phyloP scores from a whole-genome alignment of 2,329 filamentous ascomycete genomes.

The Arthrobotrys pseudoclavata region DNA sequence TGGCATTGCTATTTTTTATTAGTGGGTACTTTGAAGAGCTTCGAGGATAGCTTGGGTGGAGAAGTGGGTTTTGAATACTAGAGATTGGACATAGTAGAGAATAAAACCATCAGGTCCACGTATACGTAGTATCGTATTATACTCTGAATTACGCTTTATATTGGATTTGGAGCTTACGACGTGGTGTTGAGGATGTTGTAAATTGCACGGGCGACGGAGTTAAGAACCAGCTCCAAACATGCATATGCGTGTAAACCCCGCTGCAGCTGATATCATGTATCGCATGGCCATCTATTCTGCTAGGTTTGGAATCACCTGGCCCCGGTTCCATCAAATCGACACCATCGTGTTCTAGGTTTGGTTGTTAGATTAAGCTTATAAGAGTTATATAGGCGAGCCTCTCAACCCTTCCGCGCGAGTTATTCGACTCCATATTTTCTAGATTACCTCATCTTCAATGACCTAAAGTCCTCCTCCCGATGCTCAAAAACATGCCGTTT shows the following conservation, averaged over 20 bases:
- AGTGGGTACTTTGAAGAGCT: background rate
- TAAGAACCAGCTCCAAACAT: background rate
- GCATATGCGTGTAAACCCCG: background rate
- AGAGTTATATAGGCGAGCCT: background rate
- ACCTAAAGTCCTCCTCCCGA: background rate
- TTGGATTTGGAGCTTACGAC: background rate
- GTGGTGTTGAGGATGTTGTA: constrained; percentile 17
- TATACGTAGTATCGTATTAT: too few species aligned
- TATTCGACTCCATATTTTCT: background rate
- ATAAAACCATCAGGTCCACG: too few species aligned
- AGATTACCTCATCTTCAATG: background rate
- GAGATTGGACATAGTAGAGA: too few species aligned
- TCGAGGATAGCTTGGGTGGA: background rate
- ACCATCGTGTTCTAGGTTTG: background rate
- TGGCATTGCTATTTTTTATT: constrained; percentile 11
- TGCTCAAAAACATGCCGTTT: background rate
- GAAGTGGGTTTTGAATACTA: background rate
- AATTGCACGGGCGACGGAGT: background rate
- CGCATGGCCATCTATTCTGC: too few species aligned
- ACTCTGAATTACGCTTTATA: too few species aligned
- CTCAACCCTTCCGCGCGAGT: background rate
- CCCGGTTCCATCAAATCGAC: background rate
- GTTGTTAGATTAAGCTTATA: too few species aligned
- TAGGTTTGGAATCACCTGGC: too few species aligned
- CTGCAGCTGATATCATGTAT: background rate